Base-by-base conservation (phyloP, 208 protist species). In the Wallacemonas sp. region DNA sequence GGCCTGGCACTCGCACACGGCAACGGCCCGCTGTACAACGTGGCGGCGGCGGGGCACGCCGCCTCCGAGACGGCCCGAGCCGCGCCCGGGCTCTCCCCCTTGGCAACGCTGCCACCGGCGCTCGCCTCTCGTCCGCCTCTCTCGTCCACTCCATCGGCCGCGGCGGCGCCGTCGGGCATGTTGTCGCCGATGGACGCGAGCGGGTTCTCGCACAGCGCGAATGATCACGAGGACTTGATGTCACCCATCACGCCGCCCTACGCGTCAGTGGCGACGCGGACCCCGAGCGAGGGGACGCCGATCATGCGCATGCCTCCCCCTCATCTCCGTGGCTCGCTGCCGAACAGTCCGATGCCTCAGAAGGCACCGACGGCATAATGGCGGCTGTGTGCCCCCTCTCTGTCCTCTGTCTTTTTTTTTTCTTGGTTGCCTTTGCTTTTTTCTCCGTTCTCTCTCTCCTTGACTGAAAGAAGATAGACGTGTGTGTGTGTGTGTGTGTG, bases 301-400 rank as follows among this genome's bases (percentile, higher is more conserved):
- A 57, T 57, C 49, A 57, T 57, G 49, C 49, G 49, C 11, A 7
- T 33, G 26, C 25, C 49, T 11, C 49, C 49, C n/a, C n/a, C n/a
- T n/a, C n/a, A n/a, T n/a, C n/a, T n/a, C n/a, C n/a, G n/a, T n/a
- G n/a, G n/a, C n/a, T n/a, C n/a, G n/a, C n/a, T n/a, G n/a, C n/a
- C n/a, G n/a, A n/a, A n/a, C n/a, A n/a, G n/a, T n/a, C n/a, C n/a
- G n/a, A n/a, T n/a, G n/a, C n/a, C n/a, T n/a, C n/a, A n/a, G n/a
- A n/a, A n/a, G n/a, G n/a, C n/a, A n/a, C n/a, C n/a, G n/a, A n/a
- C n/a, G n/a, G n/a, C n/a, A n/a, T n/a, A n/a, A n/a, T n/a, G 20
- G 44, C 44, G 44, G 20, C 44, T 41, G 14, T 0, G 10, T 7
- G 10, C 36, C 14, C 36, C 36, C 36, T 16, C 36, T 41, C 36